Evolutionary conservation across 2,329 filamentous ascomycete species (phyloP).

Genomic region (Boeremia lycopersici): DNA sequence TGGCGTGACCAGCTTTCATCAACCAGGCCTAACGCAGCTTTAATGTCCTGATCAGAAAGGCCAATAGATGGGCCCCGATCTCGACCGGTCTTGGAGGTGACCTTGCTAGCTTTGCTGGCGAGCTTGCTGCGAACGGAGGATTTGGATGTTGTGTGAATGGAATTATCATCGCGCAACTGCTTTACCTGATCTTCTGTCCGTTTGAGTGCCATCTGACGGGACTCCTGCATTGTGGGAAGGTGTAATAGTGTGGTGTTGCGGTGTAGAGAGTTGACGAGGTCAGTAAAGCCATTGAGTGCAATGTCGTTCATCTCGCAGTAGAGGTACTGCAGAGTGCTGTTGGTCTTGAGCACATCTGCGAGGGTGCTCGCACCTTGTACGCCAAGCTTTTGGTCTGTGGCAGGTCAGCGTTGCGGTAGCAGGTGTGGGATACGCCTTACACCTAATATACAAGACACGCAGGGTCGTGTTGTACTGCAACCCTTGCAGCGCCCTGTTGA

Average conservation of each 20-base stretch:
- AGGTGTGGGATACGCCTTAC: constrained; percentile 24
- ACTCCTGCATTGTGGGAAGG: constrained; percentile 67
- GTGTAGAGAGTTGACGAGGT: constrained; percentile 70
- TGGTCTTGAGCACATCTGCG: constrained; percentile 70
- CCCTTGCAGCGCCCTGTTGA: constrained; percentile 69
- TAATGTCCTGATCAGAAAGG: constrained; percentile 57
- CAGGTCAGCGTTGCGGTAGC: constrained; percentile 20
- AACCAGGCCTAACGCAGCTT: constrained; percentile 54
- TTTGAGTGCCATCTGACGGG: constrained; percentile 66
- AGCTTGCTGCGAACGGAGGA: constrained; percentile 45
- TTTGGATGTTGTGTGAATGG: constrained; percentile 34
- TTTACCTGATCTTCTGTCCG: constrained; percentile 63
- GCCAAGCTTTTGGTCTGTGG: constrained; percentile 66
- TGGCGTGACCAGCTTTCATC: constrained; percentile 59
- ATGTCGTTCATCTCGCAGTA: constrained; percentile 76
- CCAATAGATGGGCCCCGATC: constrained; percentile 34
- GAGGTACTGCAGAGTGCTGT: constrained; percentile 66
- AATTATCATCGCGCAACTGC: constrained; percentile 53
- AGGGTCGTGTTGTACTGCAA: constrained; percentile 68
- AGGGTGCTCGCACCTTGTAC: constrained; percentile 72
- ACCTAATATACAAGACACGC: constrained; percentile 67
- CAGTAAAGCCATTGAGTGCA: constrained; percentile 71
- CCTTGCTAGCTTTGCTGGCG: constrained; percentile 38
- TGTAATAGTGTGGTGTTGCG: constrained; percentile 67
- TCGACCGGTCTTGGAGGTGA: constrained; percentile 33